These are phyloP conservation scores for Alternaria longipes DNA, from an alignment of 2,329 filamentous ascomycete species.

Conservation along the genomic window DNA sequence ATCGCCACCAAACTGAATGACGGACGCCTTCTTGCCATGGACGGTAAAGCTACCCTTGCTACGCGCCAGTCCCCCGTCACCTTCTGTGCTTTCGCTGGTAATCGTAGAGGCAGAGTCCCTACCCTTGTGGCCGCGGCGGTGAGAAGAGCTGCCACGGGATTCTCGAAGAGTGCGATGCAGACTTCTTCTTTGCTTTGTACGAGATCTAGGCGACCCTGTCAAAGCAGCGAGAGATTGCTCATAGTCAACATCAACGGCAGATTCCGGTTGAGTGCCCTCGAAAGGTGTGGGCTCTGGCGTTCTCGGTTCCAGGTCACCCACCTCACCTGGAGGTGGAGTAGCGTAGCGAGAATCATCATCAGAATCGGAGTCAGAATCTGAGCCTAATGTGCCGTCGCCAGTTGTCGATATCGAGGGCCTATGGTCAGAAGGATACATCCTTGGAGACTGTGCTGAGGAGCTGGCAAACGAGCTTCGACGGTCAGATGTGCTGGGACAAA, in stretches of 20 bases:
- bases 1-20: constrained; percentile 95
- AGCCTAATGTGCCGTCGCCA: constrained; percentile 34
- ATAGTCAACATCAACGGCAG: constrained; percentile 41
- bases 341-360: constrained; percentile 38
- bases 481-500: constrained; percentile 43
- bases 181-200: constrained; percentile 80
- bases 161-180: constrained; percentile 91
- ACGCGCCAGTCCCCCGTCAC: constrained; percentile 76
- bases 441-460: constrained; percentile 48
- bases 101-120: constrained; percentile 74
- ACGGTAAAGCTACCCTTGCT: constrained; percentile 91
- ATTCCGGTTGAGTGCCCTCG: constrained; percentile 38
- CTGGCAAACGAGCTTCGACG: constrained; percentile 45
- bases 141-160: constrained; percentile 69
- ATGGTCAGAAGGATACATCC: constrained; percentile 43
- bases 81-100: constrained; percentile 61
- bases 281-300: constrained; percentile 35
- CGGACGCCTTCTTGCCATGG: constrained; percentile 96
- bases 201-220: constrained; percentile 60
- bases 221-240: constrained; percentile 38
- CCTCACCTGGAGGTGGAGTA: constrained; percentile 45
- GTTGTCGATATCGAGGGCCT: constrained; percentile 47
- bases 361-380: constrained; percentile 35
- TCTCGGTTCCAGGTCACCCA: constrained; percentile 28
- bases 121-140: constrained; percentile 77